phyloP scores from a whole-genome alignment of 2,329 filamentous ascomycete genomes.

The Ascochyta viciae-villosae region DNA sequence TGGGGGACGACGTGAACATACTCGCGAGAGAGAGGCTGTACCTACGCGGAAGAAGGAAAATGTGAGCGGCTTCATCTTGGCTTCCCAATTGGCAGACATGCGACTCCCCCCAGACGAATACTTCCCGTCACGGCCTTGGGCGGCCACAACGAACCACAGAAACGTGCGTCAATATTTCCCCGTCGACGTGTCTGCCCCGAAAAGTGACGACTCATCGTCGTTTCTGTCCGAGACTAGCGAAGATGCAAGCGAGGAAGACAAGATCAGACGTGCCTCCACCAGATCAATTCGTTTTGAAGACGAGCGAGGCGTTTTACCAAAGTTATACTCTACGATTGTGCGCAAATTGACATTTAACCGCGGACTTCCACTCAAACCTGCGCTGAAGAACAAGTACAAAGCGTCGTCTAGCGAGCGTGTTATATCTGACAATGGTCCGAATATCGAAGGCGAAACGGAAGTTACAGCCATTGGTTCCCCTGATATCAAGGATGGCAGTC shows the following conservation, averaged over 20 bases:
- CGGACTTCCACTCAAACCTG: neutral
- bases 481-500: neutral
- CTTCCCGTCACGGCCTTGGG: constrained; percentile 1
- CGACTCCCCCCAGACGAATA: constrained; percentile 1
- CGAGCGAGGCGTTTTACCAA: neutral
- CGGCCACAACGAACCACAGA: neutral
- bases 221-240: neutral
- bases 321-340: neutral
- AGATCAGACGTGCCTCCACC: neutral
- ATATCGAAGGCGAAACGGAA: neutral
- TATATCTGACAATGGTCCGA: neutral
- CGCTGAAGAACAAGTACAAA: neutral
- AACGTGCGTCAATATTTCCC: neutral
- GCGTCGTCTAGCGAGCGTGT: neutral
- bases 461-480: neutral
- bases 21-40: neutral
- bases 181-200: neutral
- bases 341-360: neutral
- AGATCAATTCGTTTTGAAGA: neutral
- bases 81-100: constrained; percentile 1
- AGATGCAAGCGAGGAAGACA: neutral
- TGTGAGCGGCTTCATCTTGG: constrained; percentile 13
- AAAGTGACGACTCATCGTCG: neutral
- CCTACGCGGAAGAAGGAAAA: neutral
- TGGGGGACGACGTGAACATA: neutral